Evolutionary conservation across 1,284 basidiomycete genomes (phyloP).

Genomic region (Polyporus tsugae): DNA sequence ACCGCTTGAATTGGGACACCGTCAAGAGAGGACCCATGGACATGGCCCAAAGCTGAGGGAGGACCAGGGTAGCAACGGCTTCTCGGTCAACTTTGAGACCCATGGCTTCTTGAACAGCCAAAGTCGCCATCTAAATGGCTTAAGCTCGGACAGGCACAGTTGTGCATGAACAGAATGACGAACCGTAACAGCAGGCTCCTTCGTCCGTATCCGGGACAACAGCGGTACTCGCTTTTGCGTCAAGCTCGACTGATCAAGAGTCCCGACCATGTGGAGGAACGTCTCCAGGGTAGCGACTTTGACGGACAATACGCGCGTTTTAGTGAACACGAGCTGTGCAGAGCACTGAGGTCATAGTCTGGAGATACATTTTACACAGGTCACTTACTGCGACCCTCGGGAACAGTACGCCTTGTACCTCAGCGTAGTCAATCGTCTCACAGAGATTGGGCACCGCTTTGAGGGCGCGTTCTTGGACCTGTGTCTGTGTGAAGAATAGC

Average conservation of each 20-base stretch:
- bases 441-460: slow-evolving; percentile 88
- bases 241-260: slow-evolving; percentile 90
- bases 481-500: slow-evolving; percentile 25
- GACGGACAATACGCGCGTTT: slow-evolving; percentile 85
- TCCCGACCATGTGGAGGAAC: slow-evolving; percentile 93
- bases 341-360: background rate
- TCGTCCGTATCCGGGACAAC: slow-evolving; percentile 94
- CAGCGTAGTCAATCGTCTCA: slow-evolving; percentile 93
- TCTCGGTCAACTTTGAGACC: slow-evolving; percentile 95
- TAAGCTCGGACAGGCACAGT: background rate
- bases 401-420: slow-evolving; percentile 87
- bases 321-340: slow-evolving; percentile 84
- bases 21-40: slow-evolving; percentile 95
- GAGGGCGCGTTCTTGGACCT: slow-evolving; percentile 94
- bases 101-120: slow-evolving; percentile 97
- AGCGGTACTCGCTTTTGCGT: slow-evolving; percentile 96
- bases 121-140: slow-evolving; percentile 79
- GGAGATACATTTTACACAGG: background rate
- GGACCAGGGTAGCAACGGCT: slow-evolving; percentile 91
- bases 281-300: slow-evolving; percentile 92
- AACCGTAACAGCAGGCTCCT: slow-evolving; percentile 91
- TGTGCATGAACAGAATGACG: slow-evolving; percentile 30
- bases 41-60: slow-evolving; percentile 96
- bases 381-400: slow-evolving; percentile 85
- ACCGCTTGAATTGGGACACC: slow-evolving; percentile 90